Percentiles rank a stretch among this genome's conserved stretches.
phyloP scores from a whole-genome alignment of 495 filamentous ascomycete species.

The Saxophila tyrrhenica region DNA sequence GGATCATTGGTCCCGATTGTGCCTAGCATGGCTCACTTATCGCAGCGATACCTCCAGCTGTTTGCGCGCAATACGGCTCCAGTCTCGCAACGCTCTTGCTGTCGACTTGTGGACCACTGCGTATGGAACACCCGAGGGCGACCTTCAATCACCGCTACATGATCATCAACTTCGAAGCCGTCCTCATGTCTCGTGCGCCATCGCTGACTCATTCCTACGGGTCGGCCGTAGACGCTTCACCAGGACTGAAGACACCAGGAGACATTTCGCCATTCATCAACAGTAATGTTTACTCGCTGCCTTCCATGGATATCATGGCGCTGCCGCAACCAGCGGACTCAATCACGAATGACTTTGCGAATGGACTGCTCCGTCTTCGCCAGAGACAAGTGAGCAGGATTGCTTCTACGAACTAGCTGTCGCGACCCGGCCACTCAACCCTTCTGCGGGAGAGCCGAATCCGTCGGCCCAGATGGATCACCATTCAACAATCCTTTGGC shows the following conservation, averaged over 20 bases:
- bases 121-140: no score
- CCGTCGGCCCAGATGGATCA: neutral
- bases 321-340: constrained; percentile 8
- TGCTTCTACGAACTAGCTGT: no score
- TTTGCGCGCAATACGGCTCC: no score
- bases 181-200: neutral
- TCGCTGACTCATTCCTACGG: neutral
- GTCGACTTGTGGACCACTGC: no score
- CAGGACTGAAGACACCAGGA: neutral
- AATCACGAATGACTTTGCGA: neutral
- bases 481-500: neutral
- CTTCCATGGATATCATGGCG: neutral
- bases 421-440: neutral
- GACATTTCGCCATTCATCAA: neutral
- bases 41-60: no score
- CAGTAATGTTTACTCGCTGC: neutral
- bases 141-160: neutral
- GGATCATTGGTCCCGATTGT: no score
- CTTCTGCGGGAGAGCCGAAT: neutral
- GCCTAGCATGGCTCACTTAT: no score
- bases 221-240: neutral
- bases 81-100: no score
- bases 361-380: no score
- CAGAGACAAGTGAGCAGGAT: no score
- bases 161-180: neutral